phyloP scores from a whole-genome alignment of 768 basidiomycete genomes.

The Suillus americanus region DNA sequence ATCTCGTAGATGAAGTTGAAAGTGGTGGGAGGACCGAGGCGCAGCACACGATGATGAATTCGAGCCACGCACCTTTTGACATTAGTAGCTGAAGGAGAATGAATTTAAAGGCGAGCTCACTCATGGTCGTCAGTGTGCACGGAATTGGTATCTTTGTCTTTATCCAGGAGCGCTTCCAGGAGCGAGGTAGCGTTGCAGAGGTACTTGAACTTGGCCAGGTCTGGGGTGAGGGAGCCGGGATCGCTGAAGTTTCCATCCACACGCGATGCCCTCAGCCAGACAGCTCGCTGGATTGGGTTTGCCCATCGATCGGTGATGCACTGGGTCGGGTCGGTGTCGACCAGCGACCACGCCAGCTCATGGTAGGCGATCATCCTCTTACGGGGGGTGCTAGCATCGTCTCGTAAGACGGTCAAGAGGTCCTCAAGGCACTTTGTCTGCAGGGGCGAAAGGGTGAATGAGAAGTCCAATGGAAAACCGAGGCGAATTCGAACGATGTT shows the following conservation, averaged over 20 bases:
- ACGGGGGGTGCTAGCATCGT: fast-evolving
- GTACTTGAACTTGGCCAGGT: not conserved
- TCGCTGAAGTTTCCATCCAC: not conserved
- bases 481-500: not conserved
- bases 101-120: not conserved
- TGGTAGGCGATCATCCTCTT: not conserved
- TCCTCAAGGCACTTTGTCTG: not conserved
- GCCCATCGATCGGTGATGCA: not conserved
- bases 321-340: not conserved
- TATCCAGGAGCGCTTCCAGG: not conserved
- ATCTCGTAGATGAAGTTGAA: not conserved
- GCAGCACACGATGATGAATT: not conserved
- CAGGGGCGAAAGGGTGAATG: not conserved
- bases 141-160: not conserved
- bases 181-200: not conserved
- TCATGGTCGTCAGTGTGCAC: not conserved
- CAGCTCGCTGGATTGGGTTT: not conserved
- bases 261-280: not conserved
- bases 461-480: not conserved
- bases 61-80: not conserved
- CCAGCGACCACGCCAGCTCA: not conserved
- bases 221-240: not conserved
- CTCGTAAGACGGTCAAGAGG: not conserved
- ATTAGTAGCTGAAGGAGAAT: not conserved
- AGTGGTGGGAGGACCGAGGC: not conserved